phyloP scores from a whole-genome alignment of 192 early-diverging fungal genomes.

The Gaertneriomyces semiglobifer region DNA sequence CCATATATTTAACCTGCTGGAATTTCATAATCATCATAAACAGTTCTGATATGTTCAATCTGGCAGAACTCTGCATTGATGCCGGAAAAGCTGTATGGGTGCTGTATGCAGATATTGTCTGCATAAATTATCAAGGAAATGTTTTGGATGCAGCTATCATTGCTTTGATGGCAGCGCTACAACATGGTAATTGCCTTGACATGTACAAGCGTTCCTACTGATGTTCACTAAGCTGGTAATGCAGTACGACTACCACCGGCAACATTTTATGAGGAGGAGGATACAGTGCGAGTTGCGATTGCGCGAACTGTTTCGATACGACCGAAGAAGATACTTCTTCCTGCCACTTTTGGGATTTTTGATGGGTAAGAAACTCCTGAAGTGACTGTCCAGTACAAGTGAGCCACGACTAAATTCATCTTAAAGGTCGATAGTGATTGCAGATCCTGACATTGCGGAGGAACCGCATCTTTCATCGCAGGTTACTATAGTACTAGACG shows the following conservation, averaged over 20 bases:
- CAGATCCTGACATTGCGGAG: constrained; percentile 73
- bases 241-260: constrained; percentile 72
- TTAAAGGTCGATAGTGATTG: constrained; percentile 30
- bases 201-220: not conserved
- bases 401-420: not conserved
- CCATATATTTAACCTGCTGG: not conserved
- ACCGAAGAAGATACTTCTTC: constrained; percentile 48
- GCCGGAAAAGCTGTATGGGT: constrained; percentile 78
- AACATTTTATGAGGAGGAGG: constrained; percentile 53
- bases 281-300: constrained; percentile 63
- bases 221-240: not conserved
- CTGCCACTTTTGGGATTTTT: constrained; percentile 66
- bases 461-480: constrained; percentile 53
- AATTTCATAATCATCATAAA: constrained; percentile 9
- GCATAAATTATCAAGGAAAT: constrained; percentile 87
- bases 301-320: constrained; percentile 41
- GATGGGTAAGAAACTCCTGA: constrained; percentile 40
- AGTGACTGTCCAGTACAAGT: not conserved
- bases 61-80: constrained; percentile 76
- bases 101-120: constrained; percentile 84
- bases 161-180: constrained; percentile 75
- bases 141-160: constrained; percentile 80
- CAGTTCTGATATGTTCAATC: constrained; percentile 58
- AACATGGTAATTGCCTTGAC: constrained; percentile 48
- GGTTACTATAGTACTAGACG: constrained; percentile 60